Base-by-base conservation (phyloP, 1,139 yeast species). In the Kluyveromyces sp. region DNA sequence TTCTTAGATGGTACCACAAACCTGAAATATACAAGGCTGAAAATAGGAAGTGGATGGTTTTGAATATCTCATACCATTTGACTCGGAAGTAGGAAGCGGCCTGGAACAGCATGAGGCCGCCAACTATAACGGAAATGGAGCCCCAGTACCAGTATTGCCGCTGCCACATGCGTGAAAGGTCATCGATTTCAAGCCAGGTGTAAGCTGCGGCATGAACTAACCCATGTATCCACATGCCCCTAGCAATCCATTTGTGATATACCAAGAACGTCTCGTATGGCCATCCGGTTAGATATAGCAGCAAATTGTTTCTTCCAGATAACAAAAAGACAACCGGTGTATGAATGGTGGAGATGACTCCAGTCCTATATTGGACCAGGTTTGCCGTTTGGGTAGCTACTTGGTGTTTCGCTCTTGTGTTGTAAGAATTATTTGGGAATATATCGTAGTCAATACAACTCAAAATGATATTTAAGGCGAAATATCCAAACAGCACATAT, bases 211-310 rank as follows among this genome's bases (percentile, higher is more conserved):
- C 69, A 57, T 81, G 88, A 27, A 76, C 59, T 26, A 71, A 37
- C 2, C 68, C 59, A 29, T 45, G 39, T 7, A 48, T n/a, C 26
- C 52, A 49, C 27, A 46, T 43, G 3, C 73, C 59, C 45, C 88
- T 72, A 2, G 81, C 77, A 6, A 77, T 54, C 79, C 83, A 79
- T 54, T 79, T 75, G 64, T 83, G 90, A 59, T 78, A 71, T 26
- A 73, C 66, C 48, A 79, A 65, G 59, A 82, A 81, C 44, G 83
- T 73, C 6, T 78, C 69, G 50, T 73, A 73, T 25, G 75, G 68
- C 86, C 87, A 82, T 39, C 86, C 83, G 5, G 85, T 77, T 36
- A 79, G 43, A 72, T 75, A 76, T 56, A 78, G 74, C 55, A 83
- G 62, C 47, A 83, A 66, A 58, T 82, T 82, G 59, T 83, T 83